These are phyloP conservation scores for Hevea brasiliensis DNA, from an alignment of 345 rosid genomes.

Conservation along the genomic window DNA sequence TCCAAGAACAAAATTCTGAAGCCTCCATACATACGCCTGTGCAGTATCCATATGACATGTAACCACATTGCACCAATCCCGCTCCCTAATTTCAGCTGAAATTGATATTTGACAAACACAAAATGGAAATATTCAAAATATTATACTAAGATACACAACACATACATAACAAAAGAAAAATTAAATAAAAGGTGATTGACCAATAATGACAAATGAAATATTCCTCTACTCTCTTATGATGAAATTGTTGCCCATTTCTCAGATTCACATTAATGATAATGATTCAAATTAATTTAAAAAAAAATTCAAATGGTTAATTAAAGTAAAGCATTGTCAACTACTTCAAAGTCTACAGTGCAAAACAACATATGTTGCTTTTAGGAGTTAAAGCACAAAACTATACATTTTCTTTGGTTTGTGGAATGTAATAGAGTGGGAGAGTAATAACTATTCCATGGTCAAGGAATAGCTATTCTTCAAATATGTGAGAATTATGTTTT, in stretches of 20 bases:
- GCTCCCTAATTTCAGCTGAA: conserved; percentile 95
- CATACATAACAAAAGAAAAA: background rate
- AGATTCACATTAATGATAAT: background rate
- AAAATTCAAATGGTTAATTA: background rate
- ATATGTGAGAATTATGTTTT: no score
- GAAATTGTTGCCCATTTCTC: background rate
- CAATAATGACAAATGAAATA: conserved; percentile 6
- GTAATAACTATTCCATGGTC: no score
- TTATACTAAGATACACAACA: background rate
- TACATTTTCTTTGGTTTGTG: no score
- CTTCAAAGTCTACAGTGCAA: background rate
- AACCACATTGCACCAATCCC: conserved; percentile 99
- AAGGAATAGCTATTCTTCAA: no score
- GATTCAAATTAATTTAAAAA: background rate
- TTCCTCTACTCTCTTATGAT: background rate
- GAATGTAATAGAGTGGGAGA: no score
- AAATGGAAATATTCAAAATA: background rate
- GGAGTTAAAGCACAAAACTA: background rate
- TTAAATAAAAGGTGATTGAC: background rate
- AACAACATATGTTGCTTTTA: background rate
- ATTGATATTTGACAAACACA: conserved; percentile 18
- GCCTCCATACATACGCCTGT: conserved; percentile 95
- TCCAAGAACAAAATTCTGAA: conserved; percentile 96
- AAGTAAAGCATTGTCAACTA: background rate
- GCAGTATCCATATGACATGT: conserved; percentile 91